phyloP scores from a whole-genome alignment of 2,329 filamentous ascomycete species.

The Pyricularia pennisetigena region DNA sequence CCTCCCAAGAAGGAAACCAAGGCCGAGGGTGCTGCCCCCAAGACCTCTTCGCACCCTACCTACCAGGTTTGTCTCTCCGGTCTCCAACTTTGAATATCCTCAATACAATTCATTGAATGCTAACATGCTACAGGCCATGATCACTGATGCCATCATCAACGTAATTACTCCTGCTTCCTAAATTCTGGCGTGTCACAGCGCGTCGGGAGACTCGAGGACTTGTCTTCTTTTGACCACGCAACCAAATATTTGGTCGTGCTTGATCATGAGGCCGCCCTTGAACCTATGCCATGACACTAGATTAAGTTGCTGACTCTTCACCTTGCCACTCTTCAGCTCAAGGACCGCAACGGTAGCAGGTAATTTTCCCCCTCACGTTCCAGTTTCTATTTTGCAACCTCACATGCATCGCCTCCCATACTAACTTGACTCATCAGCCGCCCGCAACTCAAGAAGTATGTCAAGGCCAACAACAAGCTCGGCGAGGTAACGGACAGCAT shows the following conservation, averaged over 20 bases:
- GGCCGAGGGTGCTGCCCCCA: conserved; percentile 27
- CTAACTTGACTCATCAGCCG: conserved; percentile 31
- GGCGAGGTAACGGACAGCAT: conserved; percentile 34
- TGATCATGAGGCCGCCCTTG: background rate
- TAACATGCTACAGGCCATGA: conserved; percentile 46
- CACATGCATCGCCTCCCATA: background rate
- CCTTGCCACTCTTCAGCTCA: conserved; percentile 35
- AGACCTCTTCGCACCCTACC: conserved; percentile 38
- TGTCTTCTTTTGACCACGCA: background rate
- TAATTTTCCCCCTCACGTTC: conserved; percentile 12
- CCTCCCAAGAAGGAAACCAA: conserved; percentile 45
- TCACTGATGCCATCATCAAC: conserved; percentile 50
- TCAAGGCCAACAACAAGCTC: conserved; percentile 43
- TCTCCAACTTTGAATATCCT: conserved; percentile 17
- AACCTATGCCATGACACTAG: background rate
- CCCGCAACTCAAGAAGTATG: conserved; percentile 52
- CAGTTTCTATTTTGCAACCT: conserved; percentile 9
- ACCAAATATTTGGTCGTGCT: background rate
- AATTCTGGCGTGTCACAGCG: conserved; percentile 25
- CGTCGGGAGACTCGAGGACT: conserved; percentile 5
- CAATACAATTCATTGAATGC: conserved; percentile 14
- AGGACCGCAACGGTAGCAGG: conserved; percentile 52
- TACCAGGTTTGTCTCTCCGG: conserved; percentile 40
- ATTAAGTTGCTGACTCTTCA: conserved; percentile 27
- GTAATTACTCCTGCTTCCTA: conserved; percentile 34